A percentile compares a stretch with the other conserved stretches of the same genome.
Evolutionary conservation across 768 basidiomycete genomes (phyloP).

Genomic region (Kwoniella shandongensis): DNA sequence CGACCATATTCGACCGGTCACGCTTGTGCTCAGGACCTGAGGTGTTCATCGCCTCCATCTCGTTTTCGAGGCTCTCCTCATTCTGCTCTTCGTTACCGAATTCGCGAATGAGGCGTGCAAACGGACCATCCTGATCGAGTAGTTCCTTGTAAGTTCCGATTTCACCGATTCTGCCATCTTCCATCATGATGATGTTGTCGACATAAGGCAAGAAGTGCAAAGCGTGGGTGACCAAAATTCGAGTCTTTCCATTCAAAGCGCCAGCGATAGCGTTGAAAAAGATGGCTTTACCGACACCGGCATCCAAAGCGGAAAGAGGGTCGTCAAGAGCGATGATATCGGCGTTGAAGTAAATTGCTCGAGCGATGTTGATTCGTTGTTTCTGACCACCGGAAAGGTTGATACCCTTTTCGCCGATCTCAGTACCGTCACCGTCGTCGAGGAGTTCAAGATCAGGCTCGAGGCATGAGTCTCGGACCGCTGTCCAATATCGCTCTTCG

Average conservation of each 20-base stretch:
- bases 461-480: constrained; percentile 72
- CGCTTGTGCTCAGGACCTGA: constrained; percentile 44
- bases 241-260: constrained; percentile 67
- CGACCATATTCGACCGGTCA: constrained; percentile 53
- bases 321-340: constrained; percentile 82
- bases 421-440: constrained; percentile 73
- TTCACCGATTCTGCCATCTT: constrained; percentile 75
- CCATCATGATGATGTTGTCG: constrained; percentile 78
- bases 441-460: constrained; percentile 78
- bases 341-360: constrained; percentile 80
- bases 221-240: constrained; percentile 87
- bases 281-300: constrained; percentile 83
- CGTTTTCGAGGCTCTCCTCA: constrained; percentile 57
- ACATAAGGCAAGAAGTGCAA: constrained; percentile 84
- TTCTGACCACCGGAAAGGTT: constrained; percentile 80
- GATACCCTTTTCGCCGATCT: constrained; percentile 85
- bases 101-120: constrained; percentile 71
- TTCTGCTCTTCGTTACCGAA: constrained; percentile 69
- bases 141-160: constrained; percentile 75
- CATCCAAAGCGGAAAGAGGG: constrained; percentile 85
- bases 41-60: constrained; percentile 51
- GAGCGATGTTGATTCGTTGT: constrained; percentile 77
- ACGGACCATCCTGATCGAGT: constrained; percentile 65
- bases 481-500: constrained; percentile 77
- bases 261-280: constrained; percentile 79